Conservation (phyloP, 176 grass and related monocot species). For the Oryza coarctata region DNA sequence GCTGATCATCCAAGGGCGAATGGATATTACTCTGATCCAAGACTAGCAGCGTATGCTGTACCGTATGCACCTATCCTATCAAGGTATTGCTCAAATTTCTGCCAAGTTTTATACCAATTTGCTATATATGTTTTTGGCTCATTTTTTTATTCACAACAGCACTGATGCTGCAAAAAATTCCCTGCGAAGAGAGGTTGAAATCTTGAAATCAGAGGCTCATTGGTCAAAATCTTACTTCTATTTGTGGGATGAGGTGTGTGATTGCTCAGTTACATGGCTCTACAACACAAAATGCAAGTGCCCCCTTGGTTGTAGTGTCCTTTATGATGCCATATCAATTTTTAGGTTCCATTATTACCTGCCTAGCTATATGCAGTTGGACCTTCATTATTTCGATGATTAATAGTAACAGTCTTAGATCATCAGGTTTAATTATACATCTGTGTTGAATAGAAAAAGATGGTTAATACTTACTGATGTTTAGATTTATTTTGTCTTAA, state of each 20-base stretch:
- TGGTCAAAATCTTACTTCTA: slow-evolving; percentile 98
- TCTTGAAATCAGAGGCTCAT: slow-evolving; percentile 79
- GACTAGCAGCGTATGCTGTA: slow-evolving; percentile 96
- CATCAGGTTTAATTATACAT: not conserved
- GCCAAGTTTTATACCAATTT: slow-evolving; percentile 25
- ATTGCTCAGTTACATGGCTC: slow-evolving; percentile 11
- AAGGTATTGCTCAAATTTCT: slow-evolving; percentile 56
- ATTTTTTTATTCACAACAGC: slow-evolving; percentile 42
- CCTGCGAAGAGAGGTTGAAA: slow-evolving; percentile 74
- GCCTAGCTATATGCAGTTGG: slow-evolving; percentile 14
- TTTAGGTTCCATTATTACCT: not conserved
- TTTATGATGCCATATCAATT: slow-evolving; percentile 11
- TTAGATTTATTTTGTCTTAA: not conserved
- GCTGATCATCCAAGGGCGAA: slow-evolving; percentile 93
- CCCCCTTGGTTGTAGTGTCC: slow-evolving; percentile 1
- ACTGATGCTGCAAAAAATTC: slow-evolving; percentile 83
- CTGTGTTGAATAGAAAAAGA: slow-evolving; percentile 9
- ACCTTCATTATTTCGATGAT: not conserved
- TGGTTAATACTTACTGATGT: slow-evolving; percentile 2
- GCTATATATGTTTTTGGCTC: slow-evolving; percentile 22
- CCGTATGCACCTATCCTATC: slow-evolving; percentile 89
- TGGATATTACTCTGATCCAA: slow-evolving; percentile 95
- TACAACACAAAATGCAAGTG: not conserved
- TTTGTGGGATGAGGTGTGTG: slow-evolving; percentile 91
- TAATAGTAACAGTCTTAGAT: not conserved